Conservation (phyloP, 2,329 filamentous ascomycete species). For the Stachybotrys echinatus region DNA sequence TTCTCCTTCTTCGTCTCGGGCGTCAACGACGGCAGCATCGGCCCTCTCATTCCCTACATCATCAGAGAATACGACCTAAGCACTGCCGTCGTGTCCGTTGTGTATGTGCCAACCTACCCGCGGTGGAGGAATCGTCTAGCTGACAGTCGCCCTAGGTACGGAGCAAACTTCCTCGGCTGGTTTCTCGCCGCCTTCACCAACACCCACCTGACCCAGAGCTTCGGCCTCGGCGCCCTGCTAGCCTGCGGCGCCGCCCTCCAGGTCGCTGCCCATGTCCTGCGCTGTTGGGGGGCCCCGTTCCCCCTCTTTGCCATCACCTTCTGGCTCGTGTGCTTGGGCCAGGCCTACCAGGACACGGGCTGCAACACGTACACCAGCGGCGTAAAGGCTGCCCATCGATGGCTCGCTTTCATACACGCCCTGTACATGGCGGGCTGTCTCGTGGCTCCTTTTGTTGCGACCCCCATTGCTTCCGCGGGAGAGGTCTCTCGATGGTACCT, state of each 20-base stretch:
- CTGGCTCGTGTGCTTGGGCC: conserved; percentile 51
- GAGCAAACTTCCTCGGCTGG: conserved; percentile 55
- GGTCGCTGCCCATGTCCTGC: conserved; percentile 45
- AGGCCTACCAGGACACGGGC: conserved; percentile 59
- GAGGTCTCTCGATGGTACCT: conserved; percentile 40
- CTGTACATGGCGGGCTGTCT: conserved; percentile 55
- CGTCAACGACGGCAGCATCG: conserved; percentile 59
- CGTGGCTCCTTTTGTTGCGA: conserved; percentile 49
- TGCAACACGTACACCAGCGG: conserved; percentile 56
- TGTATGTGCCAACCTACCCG: conserved; percentile 28
- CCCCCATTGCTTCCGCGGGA: conserved; percentile 38
- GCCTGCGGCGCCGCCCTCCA: conserved; percentile 51
- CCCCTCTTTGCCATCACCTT: conserved; percentile 52
- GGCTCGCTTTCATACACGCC: conserved; percentile 60
- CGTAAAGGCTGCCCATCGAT: conserved; percentile 47
- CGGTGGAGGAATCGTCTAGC: not conserved
- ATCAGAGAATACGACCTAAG: conserved; percentile 49
- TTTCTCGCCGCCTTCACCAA: conserved; percentile 52
- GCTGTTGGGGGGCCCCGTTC: conserved; percentile 53
- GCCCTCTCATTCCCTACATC: conserved; percentile 58
- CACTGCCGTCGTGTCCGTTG: conserved; percentile 43
- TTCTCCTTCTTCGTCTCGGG: conserved; percentile 63
- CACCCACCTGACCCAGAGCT: conserved; percentile 43
- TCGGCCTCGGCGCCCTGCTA: conserved; percentile 53
- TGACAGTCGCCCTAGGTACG: conserved; percentile 36